Conservation (phyloP, 2,329 filamentous ascomycete species). For the Fusarium aywerte region DNA sequence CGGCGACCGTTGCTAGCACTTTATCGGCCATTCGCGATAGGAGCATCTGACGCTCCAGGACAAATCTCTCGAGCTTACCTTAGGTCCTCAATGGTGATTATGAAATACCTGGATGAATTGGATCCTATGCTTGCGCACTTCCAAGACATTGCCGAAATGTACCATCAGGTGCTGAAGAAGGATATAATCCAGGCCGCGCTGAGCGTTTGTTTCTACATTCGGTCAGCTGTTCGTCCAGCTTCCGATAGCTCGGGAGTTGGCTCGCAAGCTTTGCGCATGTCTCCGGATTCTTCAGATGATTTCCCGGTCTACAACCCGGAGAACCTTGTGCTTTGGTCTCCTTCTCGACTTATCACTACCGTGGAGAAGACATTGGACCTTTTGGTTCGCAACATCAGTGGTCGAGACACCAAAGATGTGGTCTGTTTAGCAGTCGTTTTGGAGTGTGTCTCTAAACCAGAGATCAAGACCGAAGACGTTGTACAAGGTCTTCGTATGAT, state of each 20-base stretch:
- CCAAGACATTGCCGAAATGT: slow-evolving; percentile 62
- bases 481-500: slow-evolving; percentile 55
- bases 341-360: slow-evolving; percentile 53
- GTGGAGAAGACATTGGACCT: slow-evolving; percentile 61
- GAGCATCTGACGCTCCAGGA: slow-evolving; percentile 60
- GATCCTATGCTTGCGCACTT: slow-evolving; percentile 60
- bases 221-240: slow-evolving; percentile 47
- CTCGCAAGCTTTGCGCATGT: slow-evolving; percentile 49
- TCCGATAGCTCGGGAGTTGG: slow-evolving; percentile 47
- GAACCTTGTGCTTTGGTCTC: slow-evolving; percentile 56
- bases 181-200: slow-evolving; percentile 67
- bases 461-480: slow-evolving; percentile 57
- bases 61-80: slow-evolving; percentile 65
- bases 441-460: slow-evolving; percentile 56
- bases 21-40: slow-evolving; percentile 66
- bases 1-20: slow-evolving; percentile 63
- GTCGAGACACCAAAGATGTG: slow-evolving; percentile 63
- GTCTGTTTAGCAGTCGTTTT: slow-evolving; percentile 61
- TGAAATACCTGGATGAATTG: slow-evolving; percentile 65
- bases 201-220: slow-evolving; percentile 66
- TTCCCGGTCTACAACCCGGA: slow-evolving; percentile 51
- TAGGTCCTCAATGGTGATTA: slow-evolving; percentile 65
- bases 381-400: slow-evolving; percentile 58
- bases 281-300: slow-evolving; percentile 51
- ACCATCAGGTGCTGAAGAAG: slow-evolving; percentile 63